These are phyloP conservation scores for Oryza nivara DNA, from an alignment of 176 grass and related monocot genomes.

Conservation along the genomic window DNA sequence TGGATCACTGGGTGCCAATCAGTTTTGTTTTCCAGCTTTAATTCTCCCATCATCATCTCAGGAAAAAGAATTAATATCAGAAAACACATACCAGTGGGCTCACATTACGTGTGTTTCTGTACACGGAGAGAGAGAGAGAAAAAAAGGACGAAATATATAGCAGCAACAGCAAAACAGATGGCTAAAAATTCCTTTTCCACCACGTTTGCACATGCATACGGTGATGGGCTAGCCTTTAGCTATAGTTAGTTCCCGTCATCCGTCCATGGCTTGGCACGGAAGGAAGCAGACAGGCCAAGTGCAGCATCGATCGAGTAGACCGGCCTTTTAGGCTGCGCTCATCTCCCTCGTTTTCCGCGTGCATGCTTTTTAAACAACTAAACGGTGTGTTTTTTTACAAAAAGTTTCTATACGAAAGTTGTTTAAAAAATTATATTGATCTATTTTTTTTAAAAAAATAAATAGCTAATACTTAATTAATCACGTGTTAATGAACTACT, in stretches of 20 bases:
- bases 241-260: not conserved
- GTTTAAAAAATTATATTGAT: too few species aligned
- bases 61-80: not conserved
- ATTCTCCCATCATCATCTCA: not conserved
- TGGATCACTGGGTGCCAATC: slow-evolving; percentile 16
- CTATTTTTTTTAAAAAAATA: too few species aligned
- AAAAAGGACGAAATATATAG: slow-evolving; percentile 2
- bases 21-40: slow-evolving; percentile 13
- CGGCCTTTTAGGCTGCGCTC: too few species aligned
- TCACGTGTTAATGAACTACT: too few species aligned
- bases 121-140: not conserved
- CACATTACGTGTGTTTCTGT: not conserved
- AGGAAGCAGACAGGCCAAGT: slow-evolving; percentile 31
- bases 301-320: not conserved
- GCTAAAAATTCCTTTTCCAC: slow-evolving; percentile 30
- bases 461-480: too few species aligned
- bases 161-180: not conserved
- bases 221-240: not conserved
- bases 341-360: too few species aligned
- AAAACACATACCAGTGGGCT: slow-evolving; percentile 8
- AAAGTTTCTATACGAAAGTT: too few species aligned
- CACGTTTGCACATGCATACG: slow-evolving; percentile 44
- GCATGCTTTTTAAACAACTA: too few species aligned
- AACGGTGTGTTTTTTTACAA: too few species aligned
- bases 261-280: slow-evolving; percentile 41